Conservation (phyloP, 176 grass and related monocot species). For the Eleusine coracana region DNA sequence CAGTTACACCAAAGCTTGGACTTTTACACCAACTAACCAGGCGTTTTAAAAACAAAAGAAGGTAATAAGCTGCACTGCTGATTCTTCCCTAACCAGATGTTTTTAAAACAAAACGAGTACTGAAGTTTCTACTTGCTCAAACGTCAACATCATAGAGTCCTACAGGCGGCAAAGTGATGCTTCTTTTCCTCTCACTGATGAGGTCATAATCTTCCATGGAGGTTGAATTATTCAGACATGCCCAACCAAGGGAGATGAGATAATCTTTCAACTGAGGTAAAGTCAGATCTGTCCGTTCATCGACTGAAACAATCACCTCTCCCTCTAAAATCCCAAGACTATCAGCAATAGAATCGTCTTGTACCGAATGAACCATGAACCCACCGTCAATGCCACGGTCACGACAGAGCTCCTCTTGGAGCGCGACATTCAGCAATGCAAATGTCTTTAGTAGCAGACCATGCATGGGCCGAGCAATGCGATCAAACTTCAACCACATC, state of each 20-base stretch:
- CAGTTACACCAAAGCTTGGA: neutral
- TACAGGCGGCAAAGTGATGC: constrained; percentile 5
- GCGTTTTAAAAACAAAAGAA: neutral
- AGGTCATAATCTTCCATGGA: constrained; percentile 9
- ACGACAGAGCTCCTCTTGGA: too few species aligned
- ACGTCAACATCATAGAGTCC: neutral
- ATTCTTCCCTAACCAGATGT: neutral
- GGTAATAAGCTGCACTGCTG: neutral
- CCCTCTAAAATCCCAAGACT: constrained; percentile 12
- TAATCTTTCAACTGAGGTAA: too few species aligned
- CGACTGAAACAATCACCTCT: constrained; percentile 31
- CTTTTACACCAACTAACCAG: neutral
- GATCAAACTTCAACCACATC: too few species aligned
- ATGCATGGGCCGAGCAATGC: too few species aligned
- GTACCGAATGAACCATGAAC: too few species aligned
- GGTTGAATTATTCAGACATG: too few species aligned
- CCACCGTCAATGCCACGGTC: too few species aligned
- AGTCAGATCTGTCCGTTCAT: neutral
- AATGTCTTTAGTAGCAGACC: too few species aligned
- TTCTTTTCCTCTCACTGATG: neutral
- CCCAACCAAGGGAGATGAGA: too few species aligned
- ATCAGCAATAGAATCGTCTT: too few species aligned
- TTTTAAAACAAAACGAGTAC: neutral
- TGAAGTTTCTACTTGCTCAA: neutral
- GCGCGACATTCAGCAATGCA: too few species aligned